Base-by-base conservation (phyloP, 495 filamentous ascomycete genomes). In the Tuber calosporum region DNA sequence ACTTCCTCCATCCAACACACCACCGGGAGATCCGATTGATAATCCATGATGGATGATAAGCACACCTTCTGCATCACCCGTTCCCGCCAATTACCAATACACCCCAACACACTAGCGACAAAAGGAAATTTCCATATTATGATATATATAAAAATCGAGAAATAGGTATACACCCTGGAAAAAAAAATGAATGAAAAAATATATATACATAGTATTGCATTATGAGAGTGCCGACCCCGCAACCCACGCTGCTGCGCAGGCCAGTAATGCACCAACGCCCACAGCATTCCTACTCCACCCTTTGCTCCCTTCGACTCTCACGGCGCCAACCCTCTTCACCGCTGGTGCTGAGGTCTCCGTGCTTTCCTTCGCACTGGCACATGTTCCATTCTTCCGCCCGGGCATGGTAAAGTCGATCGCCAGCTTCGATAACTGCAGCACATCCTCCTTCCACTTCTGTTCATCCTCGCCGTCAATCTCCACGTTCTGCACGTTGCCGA, bases 401-500 rank as follows among this genome's bases (percentile, higher is more conserved):
- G 79, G 76, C 71, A 71, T 74, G 1, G 74, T 79, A 11, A 79
- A 78, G 26, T 82, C 77, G 5, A 74, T 77, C 26, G 77, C 80
- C 45, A 82, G 62, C 79, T 84, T 84, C 69, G 87, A 86, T 66
- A 92, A 81, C 22, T 84, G 86, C 70, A 90, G 83, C 75, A 96
- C 82, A 76, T 97, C 93, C 80, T 95, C 90, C 76, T 90, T 88
- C 81, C 92, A 85, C 22, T 87, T 90, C 37, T 86, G 85, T 20
- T 85, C 86, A 1, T 83, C 81, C 42, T 83, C 81, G 6, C 83
- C 84, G 75, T 96, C 93, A 4, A 97, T 88, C 83, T 98, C 94
- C 20, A 99, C 93, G 75, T 93, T 95, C 82, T 98, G 95, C 8
- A 97, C 93, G 82, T 98, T 99, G 1, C 95, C 95, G 80, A 99